Evolutionary conservation across 2,329 filamentous ascomycete genomes (phyloP).

Genomic region (Byssochlamys sp.): DNA sequence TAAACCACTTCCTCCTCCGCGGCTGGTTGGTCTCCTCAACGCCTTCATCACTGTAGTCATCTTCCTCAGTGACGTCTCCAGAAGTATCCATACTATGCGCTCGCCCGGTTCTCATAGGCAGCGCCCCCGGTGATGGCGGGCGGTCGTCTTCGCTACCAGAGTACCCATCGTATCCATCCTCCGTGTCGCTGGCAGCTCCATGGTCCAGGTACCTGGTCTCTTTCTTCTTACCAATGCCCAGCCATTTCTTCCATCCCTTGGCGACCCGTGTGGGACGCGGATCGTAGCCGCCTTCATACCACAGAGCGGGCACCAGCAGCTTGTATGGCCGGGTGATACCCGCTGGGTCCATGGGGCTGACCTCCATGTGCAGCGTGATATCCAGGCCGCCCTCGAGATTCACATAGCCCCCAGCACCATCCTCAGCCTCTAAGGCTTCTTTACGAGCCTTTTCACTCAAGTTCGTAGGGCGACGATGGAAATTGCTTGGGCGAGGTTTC

Average conservation of each 20-base stretch:
- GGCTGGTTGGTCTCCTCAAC: constrained; percentile 6
- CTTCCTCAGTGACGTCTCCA: neutral
- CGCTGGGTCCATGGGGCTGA: constrained; percentile 72
- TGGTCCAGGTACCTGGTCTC: constrained; percentile 3
- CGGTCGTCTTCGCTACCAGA: constrained; percentile 4
- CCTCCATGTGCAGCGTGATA: constrained; percentile 79
- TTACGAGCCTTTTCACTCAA: constrained; percentile 53
- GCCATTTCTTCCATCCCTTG: constrained; percentile 33
- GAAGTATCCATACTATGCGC: neutral
- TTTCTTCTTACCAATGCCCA: constrained; percentile 21
- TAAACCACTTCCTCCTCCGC: constrained; percentile 26
- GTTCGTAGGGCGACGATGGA: constrained; percentile 62
- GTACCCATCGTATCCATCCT: constrained; percentile 11
- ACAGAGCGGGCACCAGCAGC: constrained; percentile 69
- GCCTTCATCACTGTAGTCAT: constrained; percentile 6
- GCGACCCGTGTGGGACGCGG: constrained; percentile 24
- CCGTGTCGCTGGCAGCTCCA: constrained; percentile 6
- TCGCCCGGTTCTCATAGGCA: neutral
- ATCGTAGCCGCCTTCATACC: constrained; percentile 38
- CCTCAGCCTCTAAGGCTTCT: constrained; percentile 43
- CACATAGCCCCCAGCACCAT: constrained; percentile 49
- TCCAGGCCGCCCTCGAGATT: constrained; percentile 77
- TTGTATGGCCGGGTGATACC: constrained; percentile 84
- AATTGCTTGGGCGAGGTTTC: constrained; percentile 33
- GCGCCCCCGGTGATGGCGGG: neutral